Percentiles rank a stretch among this genome's conserved stretches.
Evolutionary conservation across 169 alveolate species (phyloP).

Genomic region (Plasmodium vinckei): DNA sequence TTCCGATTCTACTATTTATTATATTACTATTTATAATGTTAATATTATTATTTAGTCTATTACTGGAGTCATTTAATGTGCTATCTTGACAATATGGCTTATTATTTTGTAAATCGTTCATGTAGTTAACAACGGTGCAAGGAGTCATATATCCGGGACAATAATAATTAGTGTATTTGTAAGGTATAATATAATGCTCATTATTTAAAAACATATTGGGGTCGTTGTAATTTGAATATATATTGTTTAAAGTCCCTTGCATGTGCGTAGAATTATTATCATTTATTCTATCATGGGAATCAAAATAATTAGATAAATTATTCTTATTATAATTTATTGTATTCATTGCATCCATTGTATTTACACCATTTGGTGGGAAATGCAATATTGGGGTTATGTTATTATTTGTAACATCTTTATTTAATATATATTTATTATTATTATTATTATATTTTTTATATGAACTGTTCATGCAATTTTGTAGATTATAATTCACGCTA

Average conservation of each 20-base stretch:
- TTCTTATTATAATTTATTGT: constrained; percentile 32
- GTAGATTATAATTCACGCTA: constrained; percentile 6
- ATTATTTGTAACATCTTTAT: constrained; percentile 24
- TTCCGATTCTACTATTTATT: neutral
- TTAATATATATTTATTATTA: neutral
- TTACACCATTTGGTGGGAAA: neutral
- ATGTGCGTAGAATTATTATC: neutral
- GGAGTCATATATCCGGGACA: constrained; percentile 33
- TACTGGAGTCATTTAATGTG: neutral
- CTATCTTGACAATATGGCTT: neutral
- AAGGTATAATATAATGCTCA: constrained; percentile 22
- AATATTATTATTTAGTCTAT: constrained; percentile 1
- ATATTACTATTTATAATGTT: neutral
- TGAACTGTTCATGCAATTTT: neutral
- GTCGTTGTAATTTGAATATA: constrained; percentile 19
- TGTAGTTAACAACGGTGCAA: constrained; percentile 16
- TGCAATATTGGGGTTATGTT: constrained; percentile 4
- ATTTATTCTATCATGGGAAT: constrained; percentile 19
- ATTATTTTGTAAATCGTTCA: constrained; percentile 2
- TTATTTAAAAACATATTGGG: constrained; percentile 9
- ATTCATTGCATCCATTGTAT: neutral
- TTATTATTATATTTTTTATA: neutral
- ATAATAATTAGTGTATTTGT: constrained; percentile 15
- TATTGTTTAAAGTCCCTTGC: constrained; percentile 4
- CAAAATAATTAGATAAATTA: constrained; percentile 10